These are phyloP conservation scores for Boletellus sp. DNA, from an alignment of 768 basidiomycete genomes.

Conservation along the genomic window DNA sequence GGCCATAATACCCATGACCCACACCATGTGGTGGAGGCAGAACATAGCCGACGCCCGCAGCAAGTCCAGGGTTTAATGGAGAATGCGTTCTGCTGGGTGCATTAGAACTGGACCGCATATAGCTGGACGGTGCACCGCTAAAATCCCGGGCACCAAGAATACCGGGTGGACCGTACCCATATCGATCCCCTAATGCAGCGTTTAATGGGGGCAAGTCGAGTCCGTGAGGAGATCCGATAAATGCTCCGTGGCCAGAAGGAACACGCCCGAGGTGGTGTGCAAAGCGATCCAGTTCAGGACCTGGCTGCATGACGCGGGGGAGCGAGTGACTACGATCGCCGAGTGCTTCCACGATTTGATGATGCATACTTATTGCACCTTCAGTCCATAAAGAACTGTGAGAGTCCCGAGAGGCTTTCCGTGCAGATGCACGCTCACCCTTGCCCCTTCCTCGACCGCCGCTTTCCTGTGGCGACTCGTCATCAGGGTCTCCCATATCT, in stretches of 20 bases:
- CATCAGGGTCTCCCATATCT: conserved; percentile 45
- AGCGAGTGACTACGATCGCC: conserved; percentile 33
- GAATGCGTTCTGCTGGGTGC: conserved; percentile 74
- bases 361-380: conserved; percentile 34
- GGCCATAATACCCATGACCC: conserved; percentile 35
- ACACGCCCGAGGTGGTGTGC: conserved; percentile 34
- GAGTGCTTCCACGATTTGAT: conserved; percentile 33
- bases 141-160: conserved; percentile 32
- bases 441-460: conserved; percentile 32
- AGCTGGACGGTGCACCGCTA: conserved; percentile 46
- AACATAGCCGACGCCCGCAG: conserved; percentile 39
- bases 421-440: conserved; percentile 37
- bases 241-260: conserved; percentile 33
- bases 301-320: conserved; percentile 30
- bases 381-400: conserved; percentile 31
- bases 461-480: conserved; percentile 31
- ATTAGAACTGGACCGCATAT: conserved; percentile 60
- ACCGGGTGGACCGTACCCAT: conserved; percentile 36
- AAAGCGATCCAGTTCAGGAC: conserved; percentile 31
- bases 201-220: conserved; percentile 64
- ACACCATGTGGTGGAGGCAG: conserved; percentile 38
- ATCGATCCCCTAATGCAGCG: conserved; percentile 37
- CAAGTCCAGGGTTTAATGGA: conserved; percentile 51
- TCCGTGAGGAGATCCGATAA: conserved; percentile 38
- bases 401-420: conserved; percentile 35